These are phyloP conservation scores for Cubamyces sp. DNA, from an alignment of 768 basidiomycete species.

Conservation along the genomic window DNA sequence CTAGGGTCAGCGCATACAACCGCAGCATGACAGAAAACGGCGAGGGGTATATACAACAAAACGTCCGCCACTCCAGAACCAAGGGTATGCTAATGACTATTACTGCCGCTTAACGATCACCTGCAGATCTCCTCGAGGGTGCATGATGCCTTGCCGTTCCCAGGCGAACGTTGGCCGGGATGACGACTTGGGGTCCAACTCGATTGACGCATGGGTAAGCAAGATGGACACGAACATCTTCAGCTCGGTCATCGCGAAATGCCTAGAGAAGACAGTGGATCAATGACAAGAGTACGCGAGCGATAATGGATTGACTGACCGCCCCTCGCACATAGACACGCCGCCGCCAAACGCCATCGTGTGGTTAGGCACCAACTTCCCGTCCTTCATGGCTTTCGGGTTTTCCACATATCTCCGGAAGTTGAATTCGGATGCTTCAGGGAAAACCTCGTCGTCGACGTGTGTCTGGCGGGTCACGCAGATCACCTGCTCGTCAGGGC, in stretches of 20 bases:
- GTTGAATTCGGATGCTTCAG: slow-evolving; percentile 14
- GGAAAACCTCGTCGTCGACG: slow-evolving; percentile 28
- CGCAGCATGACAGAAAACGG: not conserved
- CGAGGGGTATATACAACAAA: not conserved
- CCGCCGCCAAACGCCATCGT: slow-evolving; percentile 34
- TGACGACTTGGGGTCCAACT: slow-evolving; percentile 22
- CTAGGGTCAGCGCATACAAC: not conserved
- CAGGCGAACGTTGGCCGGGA: slow-evolving; percentile 11
- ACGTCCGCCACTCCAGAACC: not conserved
- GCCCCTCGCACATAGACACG: slow-evolving; percentile 34
- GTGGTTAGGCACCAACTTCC: slow-evolving; percentile 26
- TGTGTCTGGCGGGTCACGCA: slow-evolving; percentile 26
- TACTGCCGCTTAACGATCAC: slow-evolving; percentile 18
- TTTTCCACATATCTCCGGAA: slow-evolving; percentile 24
- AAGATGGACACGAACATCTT: slow-evolving; percentile 26
- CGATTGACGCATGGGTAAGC: slow-evolving; percentile 21
- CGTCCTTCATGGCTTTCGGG: slow-evolving; percentile 21
- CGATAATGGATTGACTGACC: slow-evolving; percentile 12
- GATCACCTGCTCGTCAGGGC: slow-evolving; percentile 27
- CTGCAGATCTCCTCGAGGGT: slow-evolving; percentile 20
- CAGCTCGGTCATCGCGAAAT: slow-evolving; percentile 32
- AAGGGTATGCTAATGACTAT: not conserved
- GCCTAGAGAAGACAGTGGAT: slow-evolving; percentile 5
- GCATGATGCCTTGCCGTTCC: slow-evolving; percentile 26
- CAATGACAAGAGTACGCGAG: not conserved